Evolutionary conservation across 2,329 filamentous ascomycete genomes (phyloP).

Genomic region (Plenodomus lindquistii): DNA sequence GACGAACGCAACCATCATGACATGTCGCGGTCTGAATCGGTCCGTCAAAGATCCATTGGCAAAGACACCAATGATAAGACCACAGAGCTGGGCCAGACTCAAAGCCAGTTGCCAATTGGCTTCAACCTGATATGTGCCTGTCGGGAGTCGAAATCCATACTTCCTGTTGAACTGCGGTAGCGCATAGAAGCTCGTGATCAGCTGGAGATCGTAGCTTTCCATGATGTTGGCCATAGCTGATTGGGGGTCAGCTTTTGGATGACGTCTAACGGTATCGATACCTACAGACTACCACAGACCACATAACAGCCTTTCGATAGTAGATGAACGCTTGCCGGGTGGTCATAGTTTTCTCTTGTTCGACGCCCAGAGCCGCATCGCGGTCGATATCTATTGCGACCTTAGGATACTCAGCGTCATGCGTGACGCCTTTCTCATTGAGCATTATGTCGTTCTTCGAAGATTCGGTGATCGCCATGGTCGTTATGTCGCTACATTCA

Average conservation of each 20-base stretch:
- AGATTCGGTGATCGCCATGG: no score
- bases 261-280: neutral
- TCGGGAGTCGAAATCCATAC: conserved; percentile 39
- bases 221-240: conserved; percentile 78
- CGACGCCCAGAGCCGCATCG: conserved; percentile 5
- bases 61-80: conserved; percentile 42
- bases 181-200: conserved; percentile 74
- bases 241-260: neutral
- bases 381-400: neutral
- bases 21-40: conserved; percentile 34
- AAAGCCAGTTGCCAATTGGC: conserved; percentile 44
- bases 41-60: conserved; percentile 46
- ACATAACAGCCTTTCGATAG: conserved; percentile 80
- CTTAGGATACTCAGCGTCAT: neutral
- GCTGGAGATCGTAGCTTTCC: conserved; percentile 80
- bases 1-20: conserved; percentile 11
- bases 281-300: conserved; percentile 72
- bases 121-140: conserved; percentile 40
- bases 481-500: no score
- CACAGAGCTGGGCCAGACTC: conserved; percentile 7
- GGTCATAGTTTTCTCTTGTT: conserved; percentile 6
- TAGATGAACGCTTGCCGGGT: conserved; percentile 71
- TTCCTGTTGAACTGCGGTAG: conserved; percentile 45
- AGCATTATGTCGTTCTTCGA: no score
- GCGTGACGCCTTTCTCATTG: no score